A percentile compares a stretch with the other conserved stretches of the same genome.
These are phyloP conservation scores for Schizochytrium sp. DNA, from an alignment of 108 stramenopile genomes.

Conservation along the genomic window DNA sequence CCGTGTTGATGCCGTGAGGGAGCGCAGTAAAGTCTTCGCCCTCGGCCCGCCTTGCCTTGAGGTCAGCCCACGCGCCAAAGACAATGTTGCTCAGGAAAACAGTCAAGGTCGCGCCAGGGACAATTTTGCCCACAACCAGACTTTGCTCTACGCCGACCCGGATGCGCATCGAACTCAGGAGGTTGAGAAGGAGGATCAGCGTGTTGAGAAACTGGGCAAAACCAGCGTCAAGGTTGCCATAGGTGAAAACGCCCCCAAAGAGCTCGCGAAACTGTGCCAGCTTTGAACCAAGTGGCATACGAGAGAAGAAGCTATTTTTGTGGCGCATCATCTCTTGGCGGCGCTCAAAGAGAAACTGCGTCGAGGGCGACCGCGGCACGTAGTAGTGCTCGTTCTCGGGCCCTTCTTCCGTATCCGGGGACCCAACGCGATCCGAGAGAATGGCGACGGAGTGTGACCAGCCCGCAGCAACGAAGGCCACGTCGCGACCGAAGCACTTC, in stretches of 20 bases:
- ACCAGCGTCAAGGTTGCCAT: neutral
- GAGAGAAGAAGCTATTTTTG: neutral
- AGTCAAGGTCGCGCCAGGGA: neutral
- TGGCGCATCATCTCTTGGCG: neutral
- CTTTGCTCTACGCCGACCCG: neutral
- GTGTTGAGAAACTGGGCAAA: constrained; percentile 10
- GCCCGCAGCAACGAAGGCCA: neutral
- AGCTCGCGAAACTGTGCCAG: neutral
- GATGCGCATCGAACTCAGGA: neutral
- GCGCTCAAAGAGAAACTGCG: neutral
- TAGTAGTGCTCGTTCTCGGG: neutral
- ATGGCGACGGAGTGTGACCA: neutral
- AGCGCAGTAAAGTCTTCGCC: constrained; percentile 5
- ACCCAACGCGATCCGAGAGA: neutral
- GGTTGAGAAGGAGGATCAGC: neutral
- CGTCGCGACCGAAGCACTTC: neutral
- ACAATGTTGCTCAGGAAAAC: neutral
- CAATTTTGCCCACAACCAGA: neutral
- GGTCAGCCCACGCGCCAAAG: constrained; percentile 11
- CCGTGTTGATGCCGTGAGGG: neutral
- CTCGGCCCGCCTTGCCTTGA: neutral
- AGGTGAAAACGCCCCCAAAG: neutral
- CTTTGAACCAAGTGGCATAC: neutral
- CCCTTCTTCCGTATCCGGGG: neutral
- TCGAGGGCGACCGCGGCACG: neutral